Conservation (phyloP, 106 monocot species). For the Acorus calamus region DNA sequence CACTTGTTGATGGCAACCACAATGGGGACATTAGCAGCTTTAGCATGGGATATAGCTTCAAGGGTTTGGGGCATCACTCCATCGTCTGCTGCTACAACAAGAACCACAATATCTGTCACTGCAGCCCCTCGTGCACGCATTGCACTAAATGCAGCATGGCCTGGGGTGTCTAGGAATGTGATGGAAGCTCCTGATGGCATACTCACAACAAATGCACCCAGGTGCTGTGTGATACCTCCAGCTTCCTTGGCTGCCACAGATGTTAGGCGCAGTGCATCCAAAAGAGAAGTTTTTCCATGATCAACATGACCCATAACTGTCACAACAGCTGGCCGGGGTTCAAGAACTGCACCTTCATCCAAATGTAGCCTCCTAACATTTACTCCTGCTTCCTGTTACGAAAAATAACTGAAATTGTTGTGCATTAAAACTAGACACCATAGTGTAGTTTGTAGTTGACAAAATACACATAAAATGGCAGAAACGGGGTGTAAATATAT, state of each 20-base stretch:
- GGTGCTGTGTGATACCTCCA: constrained; percentile 92
- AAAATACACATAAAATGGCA: too few species aligned
- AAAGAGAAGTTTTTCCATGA: constrained; percentile 94
- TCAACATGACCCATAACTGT: constrained; percentile 99
- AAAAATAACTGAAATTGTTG: background rate
- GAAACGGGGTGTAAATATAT: too few species aligned
- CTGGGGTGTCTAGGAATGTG: constrained; percentile 92
- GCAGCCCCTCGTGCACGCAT: constrained; percentile 98
- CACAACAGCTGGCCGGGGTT: constrained; percentile 76
- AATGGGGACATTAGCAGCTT: constrained; percentile 68
- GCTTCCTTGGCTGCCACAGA: constrained; percentile 94
- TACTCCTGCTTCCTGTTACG: constrained; percentile 66
- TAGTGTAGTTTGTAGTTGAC: background rate
- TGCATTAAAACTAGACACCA: background rate
- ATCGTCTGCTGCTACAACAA: constrained; percentile 97
- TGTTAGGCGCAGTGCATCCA: constrained; percentile 81
- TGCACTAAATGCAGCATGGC: constrained; percentile 94
- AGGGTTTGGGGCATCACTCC: constrained; percentile 98
- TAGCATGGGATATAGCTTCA: constrained; percentile 89
- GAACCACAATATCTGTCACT: constrained; percentile 89
- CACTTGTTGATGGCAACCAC: constrained; percentile 99
- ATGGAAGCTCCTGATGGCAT: constrained; percentile 93
- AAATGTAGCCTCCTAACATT: constrained; percentile 69
- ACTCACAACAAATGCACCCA: constrained; percentile 82
- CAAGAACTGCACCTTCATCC: constrained; percentile 49